Base-by-base conservation (phyloP, 805 yeast species). In the Spathaspora boniae region DNA sequence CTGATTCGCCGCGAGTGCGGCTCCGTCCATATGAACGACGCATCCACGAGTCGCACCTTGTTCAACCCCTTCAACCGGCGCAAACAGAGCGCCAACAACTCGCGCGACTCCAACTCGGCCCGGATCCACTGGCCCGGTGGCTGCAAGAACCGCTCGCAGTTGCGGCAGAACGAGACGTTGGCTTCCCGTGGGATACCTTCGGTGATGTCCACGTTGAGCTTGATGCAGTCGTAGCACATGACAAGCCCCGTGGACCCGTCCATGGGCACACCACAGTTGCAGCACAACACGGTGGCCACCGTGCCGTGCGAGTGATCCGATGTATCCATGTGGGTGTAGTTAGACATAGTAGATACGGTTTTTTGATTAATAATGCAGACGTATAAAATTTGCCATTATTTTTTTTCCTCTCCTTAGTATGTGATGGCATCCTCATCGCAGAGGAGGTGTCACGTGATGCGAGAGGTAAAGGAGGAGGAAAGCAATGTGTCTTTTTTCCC, bases 251-350 rank as follows among this genome's bases (percentile, higher is more conserved):
- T 66, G 16, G 97, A 86, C 29, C 98, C 98, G 57, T 93, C 98
- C 77, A 93, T 86, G 29, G 98, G 97, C 38, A 84, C 86, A 65
- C 98, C 98, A 82, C 98, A 93, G 82, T 86, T 87, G 65, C 95
- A 88, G 72, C 98, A 93, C 40, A 93, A 77, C 42, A 93, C 93
- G 2, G 98, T 93, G 22, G 97, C 94, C 6, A 51, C 36, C 4
- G 37, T 42, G 17, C 26, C 30, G 6, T 33, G 41, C 28, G 9
- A 40, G 15, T 56, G 59, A 18, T 53, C 65, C 29, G 63, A 67
- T 16, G 44, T 54, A 16, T 52, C 47, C 25, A 72, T 54, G 38
- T 66, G 72, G 9, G 76, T 66, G 46, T 72, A 72, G 43, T 70
- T 67, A 5, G 77, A 70, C 77, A 70, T 72, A 26, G 14, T 30